Evolutionary conservation across 352 stramenopile species (phyloP), one percentile per base, ranked within the genome.

Genomic region (Globisporangium solare): DNA sequence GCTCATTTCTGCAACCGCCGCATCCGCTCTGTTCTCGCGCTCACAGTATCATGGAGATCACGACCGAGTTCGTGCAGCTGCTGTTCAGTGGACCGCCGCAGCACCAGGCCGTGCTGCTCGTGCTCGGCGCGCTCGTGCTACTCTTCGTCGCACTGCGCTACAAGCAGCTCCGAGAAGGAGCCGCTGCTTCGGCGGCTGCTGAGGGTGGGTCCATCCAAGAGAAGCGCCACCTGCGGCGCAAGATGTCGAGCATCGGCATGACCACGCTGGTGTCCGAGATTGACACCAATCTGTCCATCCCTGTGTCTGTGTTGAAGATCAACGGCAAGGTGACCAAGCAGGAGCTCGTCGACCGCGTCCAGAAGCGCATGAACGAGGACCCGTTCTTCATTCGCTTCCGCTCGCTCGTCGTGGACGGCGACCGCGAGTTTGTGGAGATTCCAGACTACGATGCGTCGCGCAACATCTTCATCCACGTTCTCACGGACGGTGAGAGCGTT

Each of bases 221-320:
- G 40, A 65, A 60, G 48, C 64, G 82, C 21, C 74, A 71, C 47
- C 21, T 63, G n/a, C 42, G 50, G 2, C 79, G 82, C 20, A 79
- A 79, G 52, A 83, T 92, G 66, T 84, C 70, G 20, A 87, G 71
- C 62, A 88, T 90, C 32, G 83, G 83, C 22, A 63, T 86, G 37
- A 78, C 80, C 27, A 92, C 83, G 51, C 66, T 89, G 5, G 68
- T 88, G 18, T 84, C 79, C 13, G 83, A 92, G 67, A 81, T 80
- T 54, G 77, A 73, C 12, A 80, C 79, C 14, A 92, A 92, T 67
- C 61, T 86, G 54, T 90, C 79, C 32, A 90, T 92, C 54, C 79
- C 81, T 39, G 73, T 92, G 54, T 82, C 62, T 15, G 70, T 91
- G 47, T 61, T 89, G 15, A 76, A 76, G 5, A 54, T 92, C 22